Evolutionary conservation across 108 stramenopile species (phyloP), one percentile per base, ranked within the genome.

Genomic region (Nitzschia inconspicua): DNA sequence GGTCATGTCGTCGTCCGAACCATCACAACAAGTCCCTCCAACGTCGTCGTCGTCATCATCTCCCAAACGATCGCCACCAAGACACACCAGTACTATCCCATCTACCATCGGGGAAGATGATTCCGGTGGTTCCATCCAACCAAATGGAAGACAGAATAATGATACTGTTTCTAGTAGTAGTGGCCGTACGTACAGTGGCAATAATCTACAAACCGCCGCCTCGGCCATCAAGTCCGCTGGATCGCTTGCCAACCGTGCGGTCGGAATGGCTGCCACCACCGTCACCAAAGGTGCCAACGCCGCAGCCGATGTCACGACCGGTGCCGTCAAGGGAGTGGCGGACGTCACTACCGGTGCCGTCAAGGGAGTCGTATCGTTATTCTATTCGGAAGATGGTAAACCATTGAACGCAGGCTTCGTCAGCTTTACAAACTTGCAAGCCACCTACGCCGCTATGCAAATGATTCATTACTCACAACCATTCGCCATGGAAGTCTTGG

Each of bases 381-480:
- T 61, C 2, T 11, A 4, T 16, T 1, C 44, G 11, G 40, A 63
- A 35, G 78, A 74, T 25, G 75, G 74, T 16, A 48, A 14, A 26
- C 67, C 60, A 3, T 27, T 37, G 20, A 63, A 65, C 10, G 64
- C 75, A 37, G 76, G 72, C 14, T 76, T 83, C 62, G 81, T 83
- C 24, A 50, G 64, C 1, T 83, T 83, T 42, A 70, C 32, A 16
- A 65, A 14, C 22, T 46, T 81, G 6, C 42, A 50, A 13, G 48
- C 75, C 10, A 43, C 35, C 5, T 71, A 72, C 43, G 69, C 59
- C 2, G 71, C 70, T 9, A 34, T 67, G 30, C 81, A 83, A 59
- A 71, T 77, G 63, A 55, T 76, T 26, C 68, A 62, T 28, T 70
- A 78, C 27, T 13, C 43, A 2, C 35, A 37, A 22, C 72, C 75